phyloP scores from a whole-genome alignment of 345 rosid species.

The Aethionema arabicum region DNA sequence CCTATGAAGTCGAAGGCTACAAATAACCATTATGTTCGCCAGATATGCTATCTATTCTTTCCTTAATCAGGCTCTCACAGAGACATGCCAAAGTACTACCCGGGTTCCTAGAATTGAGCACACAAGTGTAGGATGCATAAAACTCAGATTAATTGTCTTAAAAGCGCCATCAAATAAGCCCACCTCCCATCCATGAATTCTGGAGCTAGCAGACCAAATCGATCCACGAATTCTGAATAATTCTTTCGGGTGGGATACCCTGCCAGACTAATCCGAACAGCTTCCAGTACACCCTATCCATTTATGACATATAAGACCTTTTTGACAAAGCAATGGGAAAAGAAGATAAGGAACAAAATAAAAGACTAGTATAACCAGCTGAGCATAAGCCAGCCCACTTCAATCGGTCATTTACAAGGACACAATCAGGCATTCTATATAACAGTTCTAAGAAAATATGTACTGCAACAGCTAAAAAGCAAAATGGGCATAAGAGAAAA shows the following conservation, averaged over 20 bases:
- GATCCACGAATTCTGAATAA: slow-evolving; percentile 88
- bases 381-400: slow-evolving; percentile 23
- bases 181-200: slow-evolving; percentile 84
- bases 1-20: slow-evolving; percentile 16
- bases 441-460: not conserved
- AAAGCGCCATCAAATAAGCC: slow-evolving; percentile 17
- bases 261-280: slow-evolving; percentile 96
- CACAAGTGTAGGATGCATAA: slow-evolving; percentile 7
- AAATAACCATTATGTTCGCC: not conserved
- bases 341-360: not conserved
- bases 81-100: slow-evolving; percentile 1
- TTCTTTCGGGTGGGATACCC: slow-evolving; percentile 94
- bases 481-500: slow-evolving; percentile 1
- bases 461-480: slow-evolving; percentile 8
- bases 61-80: slow-evolving; percentile 16
- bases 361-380: slow-evolving; percentile 21
- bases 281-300: slow-evolving; percentile 93
- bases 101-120: slow-evolving; percentile 14
- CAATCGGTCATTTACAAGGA: slow-evolving; percentile 16
- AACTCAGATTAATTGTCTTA: slow-evolving; percentile 19
- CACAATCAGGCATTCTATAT: not conserved
- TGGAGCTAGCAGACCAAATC: slow-evolving; percentile 77
- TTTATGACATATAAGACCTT: slow-evolving; percentile 25
- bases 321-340: slow-evolving; percentile 20
- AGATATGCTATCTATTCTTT: slow-evolving; percentile 3